Evolutionary conservation across 164 flowering plant species (phyloP), one percentile per base, ranked within the genome.

Genomic region (Macadamia tetraphylla): DNA sequence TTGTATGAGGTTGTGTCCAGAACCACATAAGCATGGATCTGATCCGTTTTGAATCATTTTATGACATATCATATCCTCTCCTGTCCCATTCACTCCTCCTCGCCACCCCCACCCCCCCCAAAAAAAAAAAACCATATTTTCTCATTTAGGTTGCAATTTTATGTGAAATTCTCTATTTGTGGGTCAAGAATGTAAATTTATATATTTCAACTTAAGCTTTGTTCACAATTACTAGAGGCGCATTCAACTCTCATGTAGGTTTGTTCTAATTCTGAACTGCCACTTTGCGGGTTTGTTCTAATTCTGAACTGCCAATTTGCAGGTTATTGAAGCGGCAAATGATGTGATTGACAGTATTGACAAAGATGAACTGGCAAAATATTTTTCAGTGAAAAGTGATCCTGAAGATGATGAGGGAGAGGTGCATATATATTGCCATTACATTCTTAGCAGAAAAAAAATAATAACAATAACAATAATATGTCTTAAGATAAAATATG

Each of bases 361-460:
- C 84, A 82, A 68, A 73, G 98, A 91, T 67, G 97, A 90, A 68
- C 73, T 94, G 58, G 88, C 92, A 67, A 87, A 82, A 78, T 84
- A 66, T 72, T 77, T 90, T 73, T 78, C 91, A 9, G 74, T 77
- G 53, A 90, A 81, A 78, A 67, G 60, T 80, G 93, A 91, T 73
- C 97, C 97, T 51, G 98, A 94, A 67, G 97, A 94, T 79, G 93
- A 86, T 66, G 96, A 87, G 65, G 84, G 84, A 68, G 95, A 88
- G 94, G 98, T 91, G 29, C 31, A 72, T 23, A 60, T 64, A 29
- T 60, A 40, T 60, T 60, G 42, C 62, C 40, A 31, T 31, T 31
- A 46, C 9, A 46, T 46, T 46, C 13, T 35, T 35, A 35, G 5
- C 3, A 35, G 40, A 35, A 35, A 35, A 35, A 35, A 2, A 35